Conservation (phyloP, 345 rosid species). For the Pseudoturritis turrita region DNA sequence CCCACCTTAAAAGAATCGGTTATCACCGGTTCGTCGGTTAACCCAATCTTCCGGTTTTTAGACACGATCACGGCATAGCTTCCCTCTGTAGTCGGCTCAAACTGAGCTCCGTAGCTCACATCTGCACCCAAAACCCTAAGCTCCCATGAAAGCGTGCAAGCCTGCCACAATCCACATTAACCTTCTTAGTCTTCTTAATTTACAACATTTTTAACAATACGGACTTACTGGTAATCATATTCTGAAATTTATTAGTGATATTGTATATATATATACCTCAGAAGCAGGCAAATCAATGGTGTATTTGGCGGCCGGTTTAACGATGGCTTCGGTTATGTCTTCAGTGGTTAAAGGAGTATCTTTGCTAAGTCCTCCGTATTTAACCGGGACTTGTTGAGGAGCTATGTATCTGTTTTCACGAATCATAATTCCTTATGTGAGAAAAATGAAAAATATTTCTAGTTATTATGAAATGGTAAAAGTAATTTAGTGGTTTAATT, state of each 20-base stretch:
- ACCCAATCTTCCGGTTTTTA: conserved; percentile 50
- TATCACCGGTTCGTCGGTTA: conserved; percentile 60
- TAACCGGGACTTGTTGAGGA: conserved; percentile 64
- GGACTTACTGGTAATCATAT: neutral
- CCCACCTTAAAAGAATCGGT: conserved; percentile 53
- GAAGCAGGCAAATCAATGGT: conserved; percentile 55
- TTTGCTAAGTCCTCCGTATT: conserved; percentile 60
- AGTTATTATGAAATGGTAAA: neutral
- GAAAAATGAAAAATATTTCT: neutral
- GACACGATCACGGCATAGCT: conserved; percentile 75
- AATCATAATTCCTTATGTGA: neutral
- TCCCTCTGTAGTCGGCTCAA: conserved; percentile 55
- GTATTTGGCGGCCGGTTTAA: conserved; percentile 67
- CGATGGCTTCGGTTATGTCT: conserved; percentile 45
- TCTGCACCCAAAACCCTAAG: conserved; percentile 79
- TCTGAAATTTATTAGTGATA: too few relatives aligned
- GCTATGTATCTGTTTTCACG: conserved; percentile 49
- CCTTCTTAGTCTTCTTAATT: neutral
- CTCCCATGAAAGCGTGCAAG: conserved; percentile 57
- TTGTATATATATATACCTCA: conserved; percentile 45
- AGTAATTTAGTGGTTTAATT: neutral
- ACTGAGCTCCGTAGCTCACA: conserved; percentile 75
- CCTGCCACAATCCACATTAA: conserved; percentile 37
- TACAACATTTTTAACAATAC: neutral
- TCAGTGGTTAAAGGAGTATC: conserved; percentile 43